Percentiles rank a stretch among this genome's conserved stretches.
Conservation (phyloP, 441 rosid species). For the Adansonia madagascariensis region DNA sequence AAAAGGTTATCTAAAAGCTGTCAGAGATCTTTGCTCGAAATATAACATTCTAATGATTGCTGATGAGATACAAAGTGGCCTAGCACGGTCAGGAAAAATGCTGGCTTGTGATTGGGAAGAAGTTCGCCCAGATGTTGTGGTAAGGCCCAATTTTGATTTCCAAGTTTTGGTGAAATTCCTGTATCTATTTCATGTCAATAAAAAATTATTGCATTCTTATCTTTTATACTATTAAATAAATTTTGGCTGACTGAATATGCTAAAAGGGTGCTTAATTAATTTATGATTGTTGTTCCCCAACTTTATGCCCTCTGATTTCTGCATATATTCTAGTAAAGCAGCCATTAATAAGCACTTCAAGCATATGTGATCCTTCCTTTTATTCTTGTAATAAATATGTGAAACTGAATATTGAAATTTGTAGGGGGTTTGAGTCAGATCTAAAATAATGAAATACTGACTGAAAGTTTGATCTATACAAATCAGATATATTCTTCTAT, state of each 20-base stretch:
- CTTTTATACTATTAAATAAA: background rate
- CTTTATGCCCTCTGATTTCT: background rate
- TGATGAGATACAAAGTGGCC: constrained; percentile 94
- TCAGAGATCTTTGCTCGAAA: constrained; percentile 83
- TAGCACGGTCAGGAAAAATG: constrained; percentile 86
- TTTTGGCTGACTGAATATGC: background rate
- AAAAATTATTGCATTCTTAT: background rate
- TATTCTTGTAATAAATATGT: constrained; percentile 1
- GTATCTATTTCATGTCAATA: background rate
- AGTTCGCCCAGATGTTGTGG: constrained; percentile 86
- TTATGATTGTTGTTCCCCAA: background rate
- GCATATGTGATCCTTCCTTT: background rate
- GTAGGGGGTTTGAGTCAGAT: background rate
- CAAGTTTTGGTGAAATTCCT: constrained; percentile 21
- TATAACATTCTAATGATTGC: constrained; percentile 89
- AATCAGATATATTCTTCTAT: background rate
- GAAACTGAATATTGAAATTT: background rate
- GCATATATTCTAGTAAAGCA: background rate
- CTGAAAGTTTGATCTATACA: background rate
- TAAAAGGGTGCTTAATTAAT: background rate
- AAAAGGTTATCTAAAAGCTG: constrained; percentile 76
- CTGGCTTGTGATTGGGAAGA: constrained; percentile 96
- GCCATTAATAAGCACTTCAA: background rate
- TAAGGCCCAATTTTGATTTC: constrained; percentile 37
- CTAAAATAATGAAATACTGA: background rate